Base-by-base conservation (phyloP, 116 monocot species). In the Zostera marina region DNA sequence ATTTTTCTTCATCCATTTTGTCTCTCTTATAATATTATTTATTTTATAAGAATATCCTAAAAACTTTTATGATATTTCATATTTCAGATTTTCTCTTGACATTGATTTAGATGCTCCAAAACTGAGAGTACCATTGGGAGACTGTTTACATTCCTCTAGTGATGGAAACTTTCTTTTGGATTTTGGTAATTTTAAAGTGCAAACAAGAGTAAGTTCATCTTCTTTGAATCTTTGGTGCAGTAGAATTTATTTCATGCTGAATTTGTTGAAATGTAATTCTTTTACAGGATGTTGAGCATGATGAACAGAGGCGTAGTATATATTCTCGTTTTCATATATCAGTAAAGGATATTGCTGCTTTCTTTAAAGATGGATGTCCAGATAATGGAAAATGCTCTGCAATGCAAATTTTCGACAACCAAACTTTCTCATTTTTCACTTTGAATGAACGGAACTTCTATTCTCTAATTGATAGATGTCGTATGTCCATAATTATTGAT, bases 41-140 rank as follows among this genome's bases (percentile, higher is more conserved):
- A 1, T 56, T 56, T 39, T n/a, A n/a, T n/a, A 15, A 25, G 32
- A 38, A 56, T 15, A n/a, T 32, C 12, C 38, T 56, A 14, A 38
- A 3, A 0, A 38, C 26, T 38, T 25, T 9, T 42, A 7, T 22
- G 8, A 13, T 63, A 10, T 52, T 42, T 42, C 53, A 44, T 61
- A 46, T 23, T 59, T 6, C 82, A 94, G 94, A 62, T 94, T 94
- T 82, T 66, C 79, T 21, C 85, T 94, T 73, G 94, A 94, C 66
- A 79, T 94, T 67, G 94, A 94, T 72, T 73, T 94, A 66, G 88
- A 88, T 82, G 94, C 88, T 57, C 94, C 94, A 57, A 94, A 88
- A 79, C 77, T 88, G 25, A 81, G 75, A 68, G 58, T 94, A 64
- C 94, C 94, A 21, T 68, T 94, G 60, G 75, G 44, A 5, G 22